Evolutionary conservation across 2,329 filamentous ascomycete species (phyloP).

Genomic region (Ophiosphaerella herpotricha): DNA sequence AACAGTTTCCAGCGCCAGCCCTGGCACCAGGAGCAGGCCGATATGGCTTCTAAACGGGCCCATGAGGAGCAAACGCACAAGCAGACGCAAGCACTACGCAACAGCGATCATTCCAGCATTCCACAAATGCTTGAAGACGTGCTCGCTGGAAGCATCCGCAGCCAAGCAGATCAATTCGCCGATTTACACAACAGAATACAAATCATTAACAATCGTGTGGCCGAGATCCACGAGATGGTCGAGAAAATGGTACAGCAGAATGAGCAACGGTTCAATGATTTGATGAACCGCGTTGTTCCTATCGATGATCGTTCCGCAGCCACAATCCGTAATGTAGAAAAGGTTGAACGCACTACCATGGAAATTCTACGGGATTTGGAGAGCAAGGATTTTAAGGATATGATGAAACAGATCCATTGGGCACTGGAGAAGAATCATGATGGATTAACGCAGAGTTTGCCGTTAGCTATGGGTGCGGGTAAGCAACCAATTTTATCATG

Average conservation of each 20-base stretch:
- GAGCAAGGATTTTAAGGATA: constrained; percentile 61
- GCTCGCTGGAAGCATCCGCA: constrained; percentile 52
- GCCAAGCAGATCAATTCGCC: constrained; percentile 67
- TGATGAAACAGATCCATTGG: constrained; percentile 59
- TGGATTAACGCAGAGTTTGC: constrained; percentile 57
- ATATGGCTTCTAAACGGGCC: constrained; percentile 29
- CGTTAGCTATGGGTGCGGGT: constrained; percentile 51
- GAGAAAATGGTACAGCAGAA: constrained; percentile 56
- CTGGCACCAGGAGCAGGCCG: constrained; percentile 32
- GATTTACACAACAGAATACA: constrained; percentile 87
- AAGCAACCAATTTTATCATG: constrained; percentile 48
- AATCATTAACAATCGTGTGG: constrained; percentile 70
- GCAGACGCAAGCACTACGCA: constrained; percentile 29
- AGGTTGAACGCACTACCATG: constrained; percentile 57
- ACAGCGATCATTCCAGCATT: constrained; percentile 32
- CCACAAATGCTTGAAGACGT: constrained; percentile 49
- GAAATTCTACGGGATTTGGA: constrained; percentile 60
- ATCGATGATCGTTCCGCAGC: constrained; percentile 38
- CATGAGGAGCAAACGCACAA: constrained; percentile 30
- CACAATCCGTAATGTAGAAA: constrained; percentile 56
- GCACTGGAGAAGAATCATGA: constrained; percentile 59
- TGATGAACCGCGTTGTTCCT: constrained; percentile 41
- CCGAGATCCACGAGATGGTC: constrained; percentile 64
- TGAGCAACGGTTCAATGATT: constrained; percentile 63
- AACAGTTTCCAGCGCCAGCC: constrained; percentile 31